Base-by-base conservation (phyloP, 2,329 filamentous ascomycete genomes). In the Corinectria fuckeliana region DNA sequence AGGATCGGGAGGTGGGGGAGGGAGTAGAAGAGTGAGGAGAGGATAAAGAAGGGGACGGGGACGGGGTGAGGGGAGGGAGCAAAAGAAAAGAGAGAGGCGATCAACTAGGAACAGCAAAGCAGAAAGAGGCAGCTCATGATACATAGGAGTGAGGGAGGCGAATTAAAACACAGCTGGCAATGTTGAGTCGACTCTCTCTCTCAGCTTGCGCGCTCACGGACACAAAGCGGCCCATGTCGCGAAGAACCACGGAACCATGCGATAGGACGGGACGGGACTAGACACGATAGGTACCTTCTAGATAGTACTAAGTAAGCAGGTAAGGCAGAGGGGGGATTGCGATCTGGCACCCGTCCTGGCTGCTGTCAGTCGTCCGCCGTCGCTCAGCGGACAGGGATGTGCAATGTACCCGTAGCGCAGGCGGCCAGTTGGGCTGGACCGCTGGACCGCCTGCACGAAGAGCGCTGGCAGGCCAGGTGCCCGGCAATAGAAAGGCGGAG, bases 1-100 rank as follows among this genome's bases (percentile, higher is more conserved):
- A 44, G 47, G 26, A 55, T 58, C 44, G 54, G 60, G 60, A 38
- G 55, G 41, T 47, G 53, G 54, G 52, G 60, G 39, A 50, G 38
- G 61, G 50, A 57, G 52, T 20, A 61, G 52, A 66, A 52, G 54
- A 38, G 48, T 32, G 56, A 59, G 50, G 54, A 49, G 49, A 38
- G 32, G 42, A 38, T 49, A 61, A 49, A 60, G 53, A 57, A 67
- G 50, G 51, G 56, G 55, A 56, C 58, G 65, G 47, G 63, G 64
- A 56, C 52, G 56, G 64, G 62, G 63, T 50, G 50, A 61, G 55
- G 47, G 58, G 58, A 57, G 63, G 55, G 52, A 49, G 59, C 39
- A 60, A 45, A 28, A 56, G 51, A 45, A 32, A 39, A 42, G 38
- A 52, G 39, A 56, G 50, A 62, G 51, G 50, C 52, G 45, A 60